A percentile compares a stretch with the other conserved stretches of the same genome.
phyloP scores from a whole-genome alignment of 768 basidiomycete genomes.

The Boletellus ananas region DNA sequence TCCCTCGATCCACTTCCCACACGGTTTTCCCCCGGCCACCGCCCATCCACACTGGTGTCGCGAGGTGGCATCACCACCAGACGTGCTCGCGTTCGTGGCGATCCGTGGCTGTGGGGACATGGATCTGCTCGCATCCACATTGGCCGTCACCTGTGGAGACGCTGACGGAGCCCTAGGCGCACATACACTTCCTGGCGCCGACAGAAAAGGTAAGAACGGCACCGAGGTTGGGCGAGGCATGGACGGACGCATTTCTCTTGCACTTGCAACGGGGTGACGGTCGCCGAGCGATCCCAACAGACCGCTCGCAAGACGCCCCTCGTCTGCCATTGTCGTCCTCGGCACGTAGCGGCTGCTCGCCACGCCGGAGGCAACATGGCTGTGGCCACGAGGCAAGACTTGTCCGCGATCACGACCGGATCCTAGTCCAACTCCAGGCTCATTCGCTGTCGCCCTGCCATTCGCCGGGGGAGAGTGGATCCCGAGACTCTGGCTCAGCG shows the following conservation, averaged over 20 bases:
- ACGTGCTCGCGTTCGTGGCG: neutral
- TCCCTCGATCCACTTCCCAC: constrained; percentile 9
- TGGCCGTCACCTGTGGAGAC: neutral
- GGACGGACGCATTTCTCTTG: neutral
- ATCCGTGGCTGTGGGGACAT: neutral
- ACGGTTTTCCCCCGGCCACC: neutral
- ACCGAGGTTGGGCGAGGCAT: neutral
- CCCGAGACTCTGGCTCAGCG: constrained; percentile 5
- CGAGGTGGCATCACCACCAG: neutral
- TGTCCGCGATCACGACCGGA: neutral
- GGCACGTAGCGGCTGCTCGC: neutral
- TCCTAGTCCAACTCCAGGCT: neutral
- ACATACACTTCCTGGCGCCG: neutral
- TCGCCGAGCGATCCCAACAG: neutral
- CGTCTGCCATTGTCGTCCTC: neutral
- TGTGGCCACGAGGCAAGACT: neutral
- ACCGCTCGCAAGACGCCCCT: neutral
- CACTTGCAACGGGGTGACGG: neutral
- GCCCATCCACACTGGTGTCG: constrained; percentile 7
- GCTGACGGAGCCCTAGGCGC: neutral
- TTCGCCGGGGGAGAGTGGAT: neutral
- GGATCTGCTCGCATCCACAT: neutral
- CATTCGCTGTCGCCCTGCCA: no score
- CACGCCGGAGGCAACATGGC: neutral
- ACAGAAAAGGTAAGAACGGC: neutral